Base-by-base conservation (phyloP, 345 rosid species). In the Rhodamnia argentea region DNA sequence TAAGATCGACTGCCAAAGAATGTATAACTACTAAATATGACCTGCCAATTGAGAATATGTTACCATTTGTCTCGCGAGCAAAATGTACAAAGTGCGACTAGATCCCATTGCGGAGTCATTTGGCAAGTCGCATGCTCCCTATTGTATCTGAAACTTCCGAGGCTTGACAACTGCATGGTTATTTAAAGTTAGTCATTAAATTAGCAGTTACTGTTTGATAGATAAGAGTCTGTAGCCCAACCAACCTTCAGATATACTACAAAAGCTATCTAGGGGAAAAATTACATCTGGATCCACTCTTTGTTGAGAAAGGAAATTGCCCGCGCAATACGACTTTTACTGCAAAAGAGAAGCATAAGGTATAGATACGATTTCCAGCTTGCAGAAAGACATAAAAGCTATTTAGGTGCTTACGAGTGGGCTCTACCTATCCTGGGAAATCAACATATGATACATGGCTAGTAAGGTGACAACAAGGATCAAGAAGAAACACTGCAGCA, bases 191-290 rank as follows among this genome's bases (percentile, higher is more conserved):
- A 37, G 78, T 32, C 23, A 32, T 23, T 70, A 22, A 37, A 18
- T 44, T 37, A 37, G 26, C 13, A 37, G 26, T 70, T 70, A 70
- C 47, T 0, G 81, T 32, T 70, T 70, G 81, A 2, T 18, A 70
- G 81, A 70, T 70, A 18, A 32, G 81, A 70, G 81, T 32, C 47
- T 7, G 47, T 10, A 70, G 13, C 10, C 15, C 54, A 24, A 32
- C 64, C 86, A 92, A 97, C 99, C 94, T 92, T 92, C 91, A 86
- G 88, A 83, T 84, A 92, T 90, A 58, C 91, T 84, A 89, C 92
- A 87, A 90, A 90, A 92, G 89, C 96, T 91, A 83, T 86, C 89
- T 6, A 88, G 89, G 59, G 95, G 88, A 55, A 97, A 94, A 42
- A 89, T 90, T 53, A 86, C 62, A 27, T 89, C 87, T 26, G 96